Conservation (phyloP, 2,329 filamentous ascomycete species). For the Hymenoscyphus infarciens region DNA sequence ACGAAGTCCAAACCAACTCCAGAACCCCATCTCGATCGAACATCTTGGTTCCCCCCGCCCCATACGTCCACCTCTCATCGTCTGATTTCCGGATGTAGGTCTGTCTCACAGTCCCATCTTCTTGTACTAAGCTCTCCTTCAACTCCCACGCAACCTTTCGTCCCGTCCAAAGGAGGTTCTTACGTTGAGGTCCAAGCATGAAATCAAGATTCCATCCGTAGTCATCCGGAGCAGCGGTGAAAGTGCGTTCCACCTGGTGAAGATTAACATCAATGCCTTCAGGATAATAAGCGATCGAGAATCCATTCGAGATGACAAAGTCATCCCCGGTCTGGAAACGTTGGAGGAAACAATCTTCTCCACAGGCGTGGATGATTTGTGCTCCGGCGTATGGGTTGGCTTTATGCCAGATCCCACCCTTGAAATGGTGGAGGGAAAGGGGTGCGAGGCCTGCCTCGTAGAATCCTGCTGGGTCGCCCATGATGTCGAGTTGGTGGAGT, state of each 20-base stretch:
- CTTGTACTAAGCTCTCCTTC: slow-evolving; percentile 45
- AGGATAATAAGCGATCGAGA: slow-evolving; percentile 32
- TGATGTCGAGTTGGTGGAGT: slow-evolving; percentile 33
- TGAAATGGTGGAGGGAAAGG: slow-evolving; percentile 34
- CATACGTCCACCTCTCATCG: slow-evolving; percentile 51
- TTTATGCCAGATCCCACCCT: slow-evolving; percentile 52
- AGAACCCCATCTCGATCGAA: slow-evolving; percentile 52
- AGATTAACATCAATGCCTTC: slow-evolving; percentile 33
- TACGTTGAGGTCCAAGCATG: slow-evolving; percentile 48
- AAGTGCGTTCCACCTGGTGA: slow-evolving; percentile 33
- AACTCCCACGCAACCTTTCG: slow-evolving; percentile 53
- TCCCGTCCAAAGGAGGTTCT: slow-evolving; percentile 46
- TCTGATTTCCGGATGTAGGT: slow-evolving; percentile 51
- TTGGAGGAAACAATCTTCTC: slow-evolving; percentile 35
- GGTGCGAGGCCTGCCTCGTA: slow-evolving; percentile 32
- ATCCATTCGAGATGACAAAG: slow-evolving; percentile 34
- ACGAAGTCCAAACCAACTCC: slow-evolving; percentile 54
- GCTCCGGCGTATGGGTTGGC: slow-evolving; percentile 28
- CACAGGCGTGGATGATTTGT: slow-evolving; percentile 32
- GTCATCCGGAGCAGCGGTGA: slow-evolving; percentile 30
- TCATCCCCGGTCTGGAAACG: slow-evolving; percentile 32
- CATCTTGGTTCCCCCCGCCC: slow-evolving; percentile 43
- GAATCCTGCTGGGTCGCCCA: slow-evolving; percentile 32
- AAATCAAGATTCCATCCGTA: slow-evolving; percentile 41
- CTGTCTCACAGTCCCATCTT: slow-evolving; percentile 50